A percentile compares a stretch with the other conserved stretches of the same genome.
phyloP scores from a whole-genome alignment of 148 eudicot genomes.

The Gaultheria prostrata region DNA sequence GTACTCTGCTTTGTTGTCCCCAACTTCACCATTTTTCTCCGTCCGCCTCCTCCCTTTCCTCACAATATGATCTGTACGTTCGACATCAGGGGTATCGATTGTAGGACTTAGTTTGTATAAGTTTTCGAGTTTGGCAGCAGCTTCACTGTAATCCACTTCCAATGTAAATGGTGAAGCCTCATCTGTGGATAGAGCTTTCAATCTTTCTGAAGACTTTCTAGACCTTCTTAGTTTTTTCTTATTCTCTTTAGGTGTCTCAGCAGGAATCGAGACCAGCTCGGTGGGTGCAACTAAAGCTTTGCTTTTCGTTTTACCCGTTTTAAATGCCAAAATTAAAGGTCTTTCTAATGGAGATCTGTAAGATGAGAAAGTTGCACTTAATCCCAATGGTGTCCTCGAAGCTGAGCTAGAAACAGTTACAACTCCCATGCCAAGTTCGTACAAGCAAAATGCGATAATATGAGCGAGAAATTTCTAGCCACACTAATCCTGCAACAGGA shows the following conservation, averaged over 20 bases:
- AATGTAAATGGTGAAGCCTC: slow-evolving; percentile 43
- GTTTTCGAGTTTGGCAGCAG: slow-evolving; percentile 83
- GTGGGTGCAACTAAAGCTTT: slow-evolving; percentile 46
- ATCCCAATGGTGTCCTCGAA: slow-evolving; percentile 63
- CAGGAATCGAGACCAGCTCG: slow-evolving; percentile 43
- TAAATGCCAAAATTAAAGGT: slow-evolving; percentile 54
- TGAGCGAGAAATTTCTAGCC: neutral
- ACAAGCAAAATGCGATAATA: neutral
- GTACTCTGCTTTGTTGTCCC: slow-evolving; percentile 30
- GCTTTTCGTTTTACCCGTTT: slow-evolving; percentile 48
- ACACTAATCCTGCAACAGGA: neutral
- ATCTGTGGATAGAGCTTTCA: slow-evolving; percentile 41
- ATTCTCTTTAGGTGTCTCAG: slow-evolving; percentile 51
- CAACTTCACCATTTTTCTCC: slow-evolving; percentile 32
- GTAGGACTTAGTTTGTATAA: slow-evolving; percentile 67
- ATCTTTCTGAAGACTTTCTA: slow-evolving; percentile 45
- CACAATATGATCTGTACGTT: slow-evolving; percentile 27
- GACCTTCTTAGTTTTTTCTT: slow-evolving; percentile 48
- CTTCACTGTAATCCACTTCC: slow-evolving; percentile 76
- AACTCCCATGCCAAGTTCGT: slow-evolving; percentile 77
- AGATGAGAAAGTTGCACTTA: slow-evolving; percentile 41
- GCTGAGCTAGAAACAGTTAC: slow-evolving; percentile 91
- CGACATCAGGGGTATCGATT: slow-evolving; percentile 28
- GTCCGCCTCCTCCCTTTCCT: slow-evolving; percentile 41
- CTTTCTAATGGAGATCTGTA: slow-evolving; percentile 40